These are phyloP conservation scores for Annona cherimola DNA, from an alignment of 164 flowering plant genomes.

Conservation along the genomic window DNA sequence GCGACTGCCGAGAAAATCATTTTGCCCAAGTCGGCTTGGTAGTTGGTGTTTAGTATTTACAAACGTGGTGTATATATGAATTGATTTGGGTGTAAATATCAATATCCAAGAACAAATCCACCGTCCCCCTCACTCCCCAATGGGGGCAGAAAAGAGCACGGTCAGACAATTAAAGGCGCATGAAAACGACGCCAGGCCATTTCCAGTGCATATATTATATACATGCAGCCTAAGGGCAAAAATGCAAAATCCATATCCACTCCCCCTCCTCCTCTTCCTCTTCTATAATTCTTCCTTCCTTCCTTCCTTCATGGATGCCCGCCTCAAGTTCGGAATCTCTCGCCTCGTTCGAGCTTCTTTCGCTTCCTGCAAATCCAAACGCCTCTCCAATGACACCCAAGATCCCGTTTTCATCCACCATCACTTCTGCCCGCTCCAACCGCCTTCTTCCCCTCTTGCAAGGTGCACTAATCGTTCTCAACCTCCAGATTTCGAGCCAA, in stretches of 20 bases:
- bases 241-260: not conserved
- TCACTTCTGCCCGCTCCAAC: slow-evolving; percentile 15
- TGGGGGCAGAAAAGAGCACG: not conserved
- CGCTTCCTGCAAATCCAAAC: slow-evolving; percentile 43
- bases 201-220: not conserved
- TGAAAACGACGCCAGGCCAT: not conserved
- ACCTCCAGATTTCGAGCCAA: not conserved
- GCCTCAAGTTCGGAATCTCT: slow-evolving; percentile 45
- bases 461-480: slow-evolving; percentile 22
- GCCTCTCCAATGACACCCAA: slow-evolving; percentile 35
- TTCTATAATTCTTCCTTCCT: not conserved
- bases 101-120: slow-evolving; percentile 1
- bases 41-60: no score
- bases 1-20: no score
- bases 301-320: slow-evolving; percentile 42
- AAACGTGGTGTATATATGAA: not conserved
- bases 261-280: not conserved
- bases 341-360: slow-evolving; percentile 52
- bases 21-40: no score
- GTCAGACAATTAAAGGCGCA: not conserved
- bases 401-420: slow-evolving; percentile 28
- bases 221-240: not conserved
- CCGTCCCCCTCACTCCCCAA: not conserved
- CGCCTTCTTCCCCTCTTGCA: slow-evolving; percentile 12
- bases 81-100: slow-evolving; percentile 6